Conservation (phyloP, 352 stramenopile genomes). For the Phytophthora fragariaefolia region DNA sequence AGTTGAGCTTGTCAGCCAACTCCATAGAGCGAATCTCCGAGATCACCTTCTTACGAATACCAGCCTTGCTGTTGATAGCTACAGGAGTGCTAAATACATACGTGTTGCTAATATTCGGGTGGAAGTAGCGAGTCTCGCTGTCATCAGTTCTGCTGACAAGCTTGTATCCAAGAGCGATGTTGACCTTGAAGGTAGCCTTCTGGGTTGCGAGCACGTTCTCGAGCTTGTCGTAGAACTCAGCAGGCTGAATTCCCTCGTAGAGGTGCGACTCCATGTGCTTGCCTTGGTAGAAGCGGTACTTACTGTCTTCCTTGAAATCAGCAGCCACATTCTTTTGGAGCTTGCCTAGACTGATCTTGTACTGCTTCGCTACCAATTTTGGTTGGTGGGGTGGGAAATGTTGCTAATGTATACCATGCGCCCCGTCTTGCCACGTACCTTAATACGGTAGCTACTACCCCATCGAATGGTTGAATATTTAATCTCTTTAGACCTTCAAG, state of each 20-base stretch:
- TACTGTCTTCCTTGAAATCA: neutral
- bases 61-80: too few species aligned
- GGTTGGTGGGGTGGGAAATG: neutral
- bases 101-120: slow-evolving; percentile 8
- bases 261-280: slow-evolving; percentile 4
- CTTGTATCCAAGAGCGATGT: too few species aligned
- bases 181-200: slow-evolving; percentile 7
- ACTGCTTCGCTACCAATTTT: neutral
- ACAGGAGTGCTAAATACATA: slow-evolving; percentile 14
- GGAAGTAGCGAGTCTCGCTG: neutral
- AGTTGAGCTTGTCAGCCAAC: slow-evolving; percentile 1
- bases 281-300: slow-evolving; percentile 1
- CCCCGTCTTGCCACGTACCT: neutral
- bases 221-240: slow-evolving; percentile 17
- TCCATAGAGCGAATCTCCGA: too few species aligned
- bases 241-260: neutral
- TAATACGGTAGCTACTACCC: too few species aligned
- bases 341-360: neutral
- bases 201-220: slow-evolving; percentile 8
- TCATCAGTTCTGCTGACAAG: neutral
- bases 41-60: too few species aligned
- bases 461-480: too few species aligned
- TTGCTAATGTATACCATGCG: neutral
- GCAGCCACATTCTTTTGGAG: neutral
- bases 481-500: too few species aligned